Evolutionary conservation across 768 basidiomycete species (phyloP).

Genomic region (Kwoniella mangroviensis): DNA sequence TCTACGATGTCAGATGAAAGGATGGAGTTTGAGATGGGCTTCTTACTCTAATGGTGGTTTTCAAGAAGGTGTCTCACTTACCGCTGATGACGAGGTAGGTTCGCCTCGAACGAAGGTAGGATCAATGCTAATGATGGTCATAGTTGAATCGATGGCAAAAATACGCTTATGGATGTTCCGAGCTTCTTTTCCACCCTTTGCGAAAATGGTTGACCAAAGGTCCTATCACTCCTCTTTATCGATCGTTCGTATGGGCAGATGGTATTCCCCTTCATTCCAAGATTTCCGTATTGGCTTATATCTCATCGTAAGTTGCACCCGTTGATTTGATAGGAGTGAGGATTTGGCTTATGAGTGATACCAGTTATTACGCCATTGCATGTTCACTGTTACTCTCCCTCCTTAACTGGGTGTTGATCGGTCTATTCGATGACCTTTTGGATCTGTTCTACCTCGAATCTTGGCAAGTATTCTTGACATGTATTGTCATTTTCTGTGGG

Average conservation of each 20-base stretch:
- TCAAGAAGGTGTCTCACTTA: constrained; percentile 89
- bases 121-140: neutral
- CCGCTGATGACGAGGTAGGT: constrained; percentile 79
- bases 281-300: constrained; percentile 66
- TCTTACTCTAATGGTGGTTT: constrained; percentile 84
- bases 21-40: constrained; percentile 62
- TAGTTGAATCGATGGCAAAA: constrained; percentile 83
- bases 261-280: constrained; percentile 64
- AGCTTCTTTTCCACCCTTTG: constrained; percentile 82
- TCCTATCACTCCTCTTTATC: constrained; percentile 67
- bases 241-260: constrained; percentile 57
- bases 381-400: constrained; percentile 68
- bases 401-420: constrained; percentile 74
- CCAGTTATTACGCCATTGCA: constrained; percentile 62
- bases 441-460: constrained; percentile 55
- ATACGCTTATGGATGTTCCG: constrained; percentile 56
- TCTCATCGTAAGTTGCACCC: constrained; percentile 48
- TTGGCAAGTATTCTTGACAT: constrained; percentile 57
- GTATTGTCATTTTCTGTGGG: constrained; percentile 55
- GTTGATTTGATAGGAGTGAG: neutral
- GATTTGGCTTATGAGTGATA: neutral
- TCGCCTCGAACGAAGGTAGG: neutral
- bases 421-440: constrained; percentile 58
- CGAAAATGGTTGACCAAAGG: constrained; percentile 77
- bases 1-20: constrained; percentile 65